Evolutionary conservation across 164 flowering plant genomes (phyloP).

Genomic region (Umbellularia californica): DNA sequence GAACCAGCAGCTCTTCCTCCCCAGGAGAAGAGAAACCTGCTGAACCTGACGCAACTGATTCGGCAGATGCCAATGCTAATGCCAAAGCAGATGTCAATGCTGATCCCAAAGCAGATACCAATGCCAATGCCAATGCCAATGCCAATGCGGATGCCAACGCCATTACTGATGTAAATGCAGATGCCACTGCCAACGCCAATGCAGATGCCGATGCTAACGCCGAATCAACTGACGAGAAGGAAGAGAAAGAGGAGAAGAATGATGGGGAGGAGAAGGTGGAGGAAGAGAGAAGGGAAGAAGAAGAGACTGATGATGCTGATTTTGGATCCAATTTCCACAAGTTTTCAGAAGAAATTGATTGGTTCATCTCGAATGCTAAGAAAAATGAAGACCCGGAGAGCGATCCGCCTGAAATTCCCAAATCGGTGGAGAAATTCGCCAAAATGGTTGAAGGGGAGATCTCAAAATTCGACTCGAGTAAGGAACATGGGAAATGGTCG

Average conservation of each 20-base stretch:
- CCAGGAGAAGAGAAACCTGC: background rate
- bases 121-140: no score
- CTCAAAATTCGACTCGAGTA: constrained; percentile 22
- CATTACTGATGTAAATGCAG: no score
- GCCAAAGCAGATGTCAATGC: no score
- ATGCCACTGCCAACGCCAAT: no score
- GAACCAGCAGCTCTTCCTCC: no score
- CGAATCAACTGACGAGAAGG: no score
- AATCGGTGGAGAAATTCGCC: constrained; percentile 22
- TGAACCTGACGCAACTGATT: background rate
- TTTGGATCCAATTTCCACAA: constrained; percentile 4
- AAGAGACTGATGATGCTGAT: constrained; percentile 4
- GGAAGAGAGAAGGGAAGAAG: background rate
- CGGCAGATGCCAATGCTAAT: no score
- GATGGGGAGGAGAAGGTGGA: constrained; percentile 5
- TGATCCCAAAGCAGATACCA: no score
- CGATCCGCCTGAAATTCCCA: constrained; percentile 25
- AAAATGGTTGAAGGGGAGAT: constrained; percentile 30
- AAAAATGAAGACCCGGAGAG: background rate
- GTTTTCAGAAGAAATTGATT: constrained; percentile 25
- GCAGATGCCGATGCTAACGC: no score
- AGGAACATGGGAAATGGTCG: constrained; percentile 24
- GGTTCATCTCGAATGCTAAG: constrained; percentile 5
- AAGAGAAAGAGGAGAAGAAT: no score
- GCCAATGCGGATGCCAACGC: no score